phyloP scores from a whole-genome alignment of 768 basidiomycete species.

The Auricularia auricula-judae region DNA sequence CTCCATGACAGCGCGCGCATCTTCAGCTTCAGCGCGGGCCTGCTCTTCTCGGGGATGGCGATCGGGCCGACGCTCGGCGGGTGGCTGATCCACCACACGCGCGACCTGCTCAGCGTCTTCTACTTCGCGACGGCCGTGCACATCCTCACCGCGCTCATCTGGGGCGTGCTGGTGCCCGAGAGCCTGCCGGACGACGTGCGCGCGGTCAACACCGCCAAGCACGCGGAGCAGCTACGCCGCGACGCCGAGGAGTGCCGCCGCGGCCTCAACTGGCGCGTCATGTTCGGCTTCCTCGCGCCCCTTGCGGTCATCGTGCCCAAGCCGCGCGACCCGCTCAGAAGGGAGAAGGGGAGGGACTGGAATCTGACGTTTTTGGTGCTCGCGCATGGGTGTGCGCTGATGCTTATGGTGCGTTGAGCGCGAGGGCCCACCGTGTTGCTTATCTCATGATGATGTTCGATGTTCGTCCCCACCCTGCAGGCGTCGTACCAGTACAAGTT shows the following conservation, averaged over 20 bases:
- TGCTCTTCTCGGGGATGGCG: slow-evolving; percentile 64
- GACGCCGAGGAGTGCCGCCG: slow-evolving; percentile 7
- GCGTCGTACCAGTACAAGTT: slow-evolving; percentile 41
- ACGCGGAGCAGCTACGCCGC: slow-evolving; percentile 9
- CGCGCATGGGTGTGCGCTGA: slow-evolving; percentile 35
- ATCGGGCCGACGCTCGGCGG: slow-evolving; percentile 67
- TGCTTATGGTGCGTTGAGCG: slow-evolving; percentile 33
- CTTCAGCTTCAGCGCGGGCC: slow-evolving; percentile 56
- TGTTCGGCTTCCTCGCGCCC: slow-evolving; percentile 60
- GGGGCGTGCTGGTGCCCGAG: slow-evolving; percentile 64
- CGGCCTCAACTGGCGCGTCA: slow-evolving; percentile 29
- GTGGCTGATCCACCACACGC: slow-evolving; percentile 47
- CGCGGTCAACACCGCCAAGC: neutral
- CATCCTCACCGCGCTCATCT: slow-evolving; percentile 33
- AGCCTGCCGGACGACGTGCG: slow-evolving; percentile 38
- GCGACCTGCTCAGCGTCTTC: slow-evolving; percentile 52
- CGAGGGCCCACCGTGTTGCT: neutral
- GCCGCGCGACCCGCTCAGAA: slow-evolving; percentile 27
- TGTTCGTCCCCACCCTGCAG: neutral
- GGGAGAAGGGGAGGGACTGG: slow-evolving; percentile 43
- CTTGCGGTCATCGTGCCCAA: slow-evolving; percentile 52
- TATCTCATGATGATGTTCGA: neutral
- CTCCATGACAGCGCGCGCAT: slow-evolving; percentile 38
- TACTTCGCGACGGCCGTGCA: slow-evolving; percentile 49
- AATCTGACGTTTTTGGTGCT: slow-evolving; percentile 46